Percentiles rank a stretch among this genome's conserved stretches.
Conservation (phyloP, 2,329 filamentous ascomycete genomes). For the Zasmidium citrigriseum region DNA sequence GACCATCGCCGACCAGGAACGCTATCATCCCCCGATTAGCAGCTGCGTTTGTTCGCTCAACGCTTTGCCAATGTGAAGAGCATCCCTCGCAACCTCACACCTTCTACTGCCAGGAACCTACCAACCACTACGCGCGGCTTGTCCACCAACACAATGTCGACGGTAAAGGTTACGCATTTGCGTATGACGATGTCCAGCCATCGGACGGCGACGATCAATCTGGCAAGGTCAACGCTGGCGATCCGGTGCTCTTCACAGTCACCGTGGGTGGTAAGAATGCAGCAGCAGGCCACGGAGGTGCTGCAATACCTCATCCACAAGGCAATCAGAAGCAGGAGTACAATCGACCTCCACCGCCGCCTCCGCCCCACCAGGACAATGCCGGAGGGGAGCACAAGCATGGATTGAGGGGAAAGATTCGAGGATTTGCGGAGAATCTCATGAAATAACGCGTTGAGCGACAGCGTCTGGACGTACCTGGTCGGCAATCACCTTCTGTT, state of each 20-base stretch:
- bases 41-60: conserved; percentile 76
- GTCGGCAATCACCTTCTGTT: too few relatives aligned
- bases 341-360: conserved; percentile 19
- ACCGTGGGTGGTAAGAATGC: conserved; percentile 23
- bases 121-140: conserved; percentile 61
- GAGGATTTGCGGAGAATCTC: conserved; percentile 10
- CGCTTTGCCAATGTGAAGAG: conserved; percentile 54
- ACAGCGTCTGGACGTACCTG: background rate
- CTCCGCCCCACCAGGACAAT: conserved; percentile 6
- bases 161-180: conserved; percentile 65
- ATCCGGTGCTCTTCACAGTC: conserved; percentile 45
- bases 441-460: conserved; percentile 2
- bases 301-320: conserved; percentile 5
- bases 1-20: conserved; percentile 46
- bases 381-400: background rate
- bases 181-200: conserved; percentile 65
- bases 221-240: conserved; percentile 52
- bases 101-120: conserved; percentile 38
- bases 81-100: conserved; percentile 39
- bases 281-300: conserved; percentile 5
- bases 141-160: conserved; percentile 63
- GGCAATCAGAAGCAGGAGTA: conserved; percentile 9
- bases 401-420: conserved; percentile 9
- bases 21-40: conserved; percentile 74
- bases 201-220: conserved; percentile 57